These are phyloP conservation scores for Sphagnum tenellum DNA, from an alignment of 225 moss, liverwort and hornwort genomes.

Conservation along the genomic window DNA sequence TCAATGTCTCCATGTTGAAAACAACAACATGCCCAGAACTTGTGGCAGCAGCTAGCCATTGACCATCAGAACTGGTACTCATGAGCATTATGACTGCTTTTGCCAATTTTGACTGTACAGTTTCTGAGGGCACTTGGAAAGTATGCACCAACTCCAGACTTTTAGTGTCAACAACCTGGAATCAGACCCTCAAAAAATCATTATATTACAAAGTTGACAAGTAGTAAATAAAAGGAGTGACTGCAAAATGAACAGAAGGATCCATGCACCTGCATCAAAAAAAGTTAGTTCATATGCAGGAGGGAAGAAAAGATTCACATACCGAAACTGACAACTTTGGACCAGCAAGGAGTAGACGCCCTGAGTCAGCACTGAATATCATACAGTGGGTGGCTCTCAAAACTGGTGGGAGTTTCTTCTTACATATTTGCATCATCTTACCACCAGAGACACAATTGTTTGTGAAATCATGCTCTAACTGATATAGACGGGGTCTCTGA, in stretches of 20 bases:
- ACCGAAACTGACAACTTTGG: slow-evolving; percentile 29
- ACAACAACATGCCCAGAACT: slow-evolving; percentile 70
- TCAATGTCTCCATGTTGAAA: slow-evolving; percentile 76
- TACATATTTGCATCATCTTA: slow-evolving; percentile 26
- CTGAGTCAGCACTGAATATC: slow-evolving; percentile 72
- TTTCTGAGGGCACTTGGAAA: slow-evolving; percentile 26
- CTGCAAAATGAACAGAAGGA: no score
- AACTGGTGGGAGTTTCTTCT: slow-evolving; percentile 53
- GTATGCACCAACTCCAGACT: slow-evolving; percentile 49
- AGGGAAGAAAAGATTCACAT: background rate
- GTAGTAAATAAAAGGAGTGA: no score
- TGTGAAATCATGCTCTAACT: slow-evolving; percentile 33
- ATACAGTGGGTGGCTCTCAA: slow-evolving; percentile 61
- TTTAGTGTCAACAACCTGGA: slow-evolving; percentile 63
- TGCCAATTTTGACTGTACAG: slow-evolving; percentile 19
- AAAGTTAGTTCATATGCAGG: no score
- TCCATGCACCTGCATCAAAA: no score
- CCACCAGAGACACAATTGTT: slow-evolving; percentile 2
- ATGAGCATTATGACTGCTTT: slow-evolving; percentile 48
- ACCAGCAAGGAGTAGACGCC: slow-evolving; percentile 67
- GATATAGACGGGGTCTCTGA: slow-evolving; percentile 65
- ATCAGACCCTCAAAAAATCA: background rate
- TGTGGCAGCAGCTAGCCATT: slow-evolving; percentile 88
- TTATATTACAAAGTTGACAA: no score
- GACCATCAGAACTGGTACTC: slow-evolving; percentile 84